Evolutionary conservation across 2,329 filamentous ascomycete species (phyloP).

Genomic region (Pseudocercospora ulei): DNA sequence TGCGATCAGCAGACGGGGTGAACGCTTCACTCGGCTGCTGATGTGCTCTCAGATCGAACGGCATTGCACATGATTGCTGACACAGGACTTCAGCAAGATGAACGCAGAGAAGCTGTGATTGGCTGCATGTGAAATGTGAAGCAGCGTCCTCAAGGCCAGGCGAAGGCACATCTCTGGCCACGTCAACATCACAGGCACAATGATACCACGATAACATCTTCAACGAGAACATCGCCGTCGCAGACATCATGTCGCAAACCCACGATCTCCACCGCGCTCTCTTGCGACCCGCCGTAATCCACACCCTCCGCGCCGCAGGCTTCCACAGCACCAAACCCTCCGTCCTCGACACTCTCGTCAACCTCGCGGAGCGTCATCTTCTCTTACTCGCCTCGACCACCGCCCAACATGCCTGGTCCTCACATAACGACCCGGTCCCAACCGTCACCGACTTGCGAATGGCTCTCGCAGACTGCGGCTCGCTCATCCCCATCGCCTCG

Average conservation of each 20-base stretch:
- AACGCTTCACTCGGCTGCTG: too few relatives aligned
- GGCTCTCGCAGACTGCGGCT: constrained; percentile 72
- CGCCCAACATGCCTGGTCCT: constrained; percentile 59
- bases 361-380: constrained; percentile 75
- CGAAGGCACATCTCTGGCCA: too few relatives aligned
- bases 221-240: constrained; percentile 7
- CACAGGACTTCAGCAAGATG: too few relatives aligned
- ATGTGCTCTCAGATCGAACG: too few relatives aligned
- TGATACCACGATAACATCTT: constrained; percentile 20
- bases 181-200: constrained; percentile 13
- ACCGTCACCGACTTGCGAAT: constrained; percentile 70
- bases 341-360: constrained; percentile 78
- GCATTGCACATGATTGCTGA: too few relatives aligned
- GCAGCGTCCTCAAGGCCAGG: too few relatives aligned
- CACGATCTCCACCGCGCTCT: constrained; percentile 59
- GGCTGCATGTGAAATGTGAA: too few relatives aligned
- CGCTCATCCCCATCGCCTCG: constrained; percentile 59
- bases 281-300: constrained; percentile 74
- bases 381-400: constrained; percentile 62
- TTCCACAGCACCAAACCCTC: constrained; percentile 74
- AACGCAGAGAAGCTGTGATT: too few relatives aligned
- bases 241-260: constrained; percentile 25
- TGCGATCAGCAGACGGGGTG: too few relatives aligned
- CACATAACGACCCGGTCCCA: constrained; percentile 55
- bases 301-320: constrained; percentile 82